A percentile compares a stretch with the other conserved stretches of the same genome.
These are phyloP conservation scores for Ustanciosporium gigantosporum DNA, from an alignment of 1,284 basidiomycete species.

Conservation along the genomic window DNA sequence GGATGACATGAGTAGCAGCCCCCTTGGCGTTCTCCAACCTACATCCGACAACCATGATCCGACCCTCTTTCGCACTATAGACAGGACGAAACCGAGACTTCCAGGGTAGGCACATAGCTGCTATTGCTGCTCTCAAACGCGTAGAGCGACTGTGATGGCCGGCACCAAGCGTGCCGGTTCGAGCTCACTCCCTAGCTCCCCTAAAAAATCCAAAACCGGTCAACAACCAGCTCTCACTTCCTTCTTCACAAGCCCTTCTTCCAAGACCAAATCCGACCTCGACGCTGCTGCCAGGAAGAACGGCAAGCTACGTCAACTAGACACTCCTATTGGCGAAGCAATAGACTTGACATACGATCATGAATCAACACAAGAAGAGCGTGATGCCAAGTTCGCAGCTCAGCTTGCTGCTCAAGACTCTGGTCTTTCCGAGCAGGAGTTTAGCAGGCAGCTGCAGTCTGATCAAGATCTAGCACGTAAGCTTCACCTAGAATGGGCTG, in stretches of 20 bases:
- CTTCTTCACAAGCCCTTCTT: slow-evolving; percentile 33
- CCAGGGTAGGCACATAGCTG: too few species aligned
- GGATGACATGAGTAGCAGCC: too few species aligned
- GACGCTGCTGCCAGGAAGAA: too few species aligned
- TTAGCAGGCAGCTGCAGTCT: slow-evolving; percentile 7
- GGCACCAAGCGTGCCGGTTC: slow-evolving; percentile 11
- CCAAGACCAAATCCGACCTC: neutral
- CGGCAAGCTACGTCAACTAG: neutral
- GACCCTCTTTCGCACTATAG: too few species aligned
- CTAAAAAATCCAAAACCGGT: slow-evolving; percentile 18
- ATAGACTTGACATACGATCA: neutral
- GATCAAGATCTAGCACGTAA: slow-evolving; percentile 39
- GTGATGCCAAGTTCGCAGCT: slow-evolving; percentile 28
- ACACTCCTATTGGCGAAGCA: neutral
- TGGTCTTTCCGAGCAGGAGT: slow-evolving; percentile 1
- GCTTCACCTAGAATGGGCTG: slow-evolving; percentile 24
- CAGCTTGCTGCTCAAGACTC: slow-evolving; percentile 32
- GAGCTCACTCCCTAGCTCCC: slow-evolving; percentile 8
- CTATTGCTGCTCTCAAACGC: neutral
- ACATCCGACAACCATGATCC: too few species aligned
- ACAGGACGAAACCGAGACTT: too few species aligned
- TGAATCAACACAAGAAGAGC: slow-evolving; percentile 13
- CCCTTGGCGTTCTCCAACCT: too few species aligned
- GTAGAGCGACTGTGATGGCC: too few species aligned
- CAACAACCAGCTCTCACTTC: slow-evolving; percentile 32